These are phyloP conservation scores for Lactarius sanguifluus DNA, from an alignment of 768 basidiomycete species.

Conservation along the genomic window DNA sequence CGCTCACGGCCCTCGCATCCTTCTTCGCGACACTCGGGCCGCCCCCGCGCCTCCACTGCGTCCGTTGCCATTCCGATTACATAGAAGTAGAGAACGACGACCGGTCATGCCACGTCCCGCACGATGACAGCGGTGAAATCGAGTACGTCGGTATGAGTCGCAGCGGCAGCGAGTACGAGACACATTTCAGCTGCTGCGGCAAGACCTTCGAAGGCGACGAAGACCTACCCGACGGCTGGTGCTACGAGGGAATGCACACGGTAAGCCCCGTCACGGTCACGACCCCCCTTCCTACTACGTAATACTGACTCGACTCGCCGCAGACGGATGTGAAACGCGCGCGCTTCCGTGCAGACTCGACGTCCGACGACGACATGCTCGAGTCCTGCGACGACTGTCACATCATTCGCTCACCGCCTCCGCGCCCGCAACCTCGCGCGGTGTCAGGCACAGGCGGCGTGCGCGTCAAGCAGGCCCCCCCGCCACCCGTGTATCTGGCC, in stretches of 20 bases:
- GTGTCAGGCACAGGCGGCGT: slow-evolving; percentile 27
- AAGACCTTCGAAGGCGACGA: slow-evolving; percentile 70
- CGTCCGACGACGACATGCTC: slow-evolving; percentile 64
- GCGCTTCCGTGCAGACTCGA: slow-evolving; percentile 75
- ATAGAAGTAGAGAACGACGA: too few species aligned
- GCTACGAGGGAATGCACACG: slow-evolving; percentile 81
- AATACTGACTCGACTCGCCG: slow-evolving; percentile 8
- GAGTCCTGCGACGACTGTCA: slow-evolving; percentile 62
- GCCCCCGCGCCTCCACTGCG: slow-evolving; percentile 37
- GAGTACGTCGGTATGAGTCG: slow-evolving; percentile 50
- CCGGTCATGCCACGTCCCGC: slow-evolving; percentile 55
- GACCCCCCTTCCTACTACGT: not conserved
- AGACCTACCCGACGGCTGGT: slow-evolving; percentile 85
- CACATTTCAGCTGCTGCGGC: slow-evolving; percentile 74
- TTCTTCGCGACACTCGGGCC: slow-evolving; percentile 66
- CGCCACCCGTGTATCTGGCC: slow-evolving; percentile 6
- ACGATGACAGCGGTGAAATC: slow-evolving; percentile 78
- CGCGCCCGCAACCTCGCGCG: not conserved
- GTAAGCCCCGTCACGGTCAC: slow-evolving; percentile 39
- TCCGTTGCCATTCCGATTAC: too few species aligned
- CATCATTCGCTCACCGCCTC: slow-evolving; percentile 36
- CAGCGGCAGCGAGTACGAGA: slow-evolving; percentile 42
- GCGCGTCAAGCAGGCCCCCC: slow-evolving; percentile 34
- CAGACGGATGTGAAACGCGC: slow-evolving; percentile 76
- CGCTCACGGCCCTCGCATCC: slow-evolving; percentile 47